Evolutionary conservation across 352 stramenopile genomes (phyloP).

Genomic region (Globisporangium barbulae): DNA sequence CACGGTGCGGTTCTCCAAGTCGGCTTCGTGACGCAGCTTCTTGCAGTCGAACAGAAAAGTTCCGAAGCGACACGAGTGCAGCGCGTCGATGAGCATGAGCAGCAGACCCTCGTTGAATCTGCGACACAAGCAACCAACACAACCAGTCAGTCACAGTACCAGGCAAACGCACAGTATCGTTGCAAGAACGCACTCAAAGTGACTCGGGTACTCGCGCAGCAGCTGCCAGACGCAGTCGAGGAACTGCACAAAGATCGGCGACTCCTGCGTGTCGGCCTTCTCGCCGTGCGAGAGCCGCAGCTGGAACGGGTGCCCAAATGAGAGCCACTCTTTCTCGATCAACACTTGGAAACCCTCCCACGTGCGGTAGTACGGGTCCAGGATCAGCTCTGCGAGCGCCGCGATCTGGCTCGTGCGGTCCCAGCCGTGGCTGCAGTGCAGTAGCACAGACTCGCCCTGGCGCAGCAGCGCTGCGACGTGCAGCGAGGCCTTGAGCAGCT

Average conservation of each 20-base stretch:
- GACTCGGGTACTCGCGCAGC: constrained; percentile 91
- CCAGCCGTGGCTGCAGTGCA: constrained; percentile 87
- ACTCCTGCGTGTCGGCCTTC: constrained; percentile 78
- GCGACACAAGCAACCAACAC: not conserved
- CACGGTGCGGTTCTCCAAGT: constrained; percentile 53
- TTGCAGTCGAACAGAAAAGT: constrained; percentile 98
- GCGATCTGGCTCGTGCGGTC: constrained; percentile 90
- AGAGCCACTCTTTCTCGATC: constrained; percentile 84
- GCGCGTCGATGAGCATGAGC: constrained; percentile 92
- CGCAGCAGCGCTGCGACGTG: constrained; percentile 91
- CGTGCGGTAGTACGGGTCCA: constrained; percentile 79
- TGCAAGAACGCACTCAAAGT: constrained; percentile 89
- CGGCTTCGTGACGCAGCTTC: constrained; percentile 59
- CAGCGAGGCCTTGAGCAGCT: constrained; percentile 91
- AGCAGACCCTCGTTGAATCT: constrained; percentile 94
- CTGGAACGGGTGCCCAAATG: constrained; percentile 82
- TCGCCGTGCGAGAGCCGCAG: constrained; percentile 72
- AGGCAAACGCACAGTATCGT: not conserved
- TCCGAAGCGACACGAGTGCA: constrained; percentile 97
- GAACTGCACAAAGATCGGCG: constrained; percentile 85
- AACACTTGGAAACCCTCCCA: constrained; percentile 79
- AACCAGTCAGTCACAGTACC: no score
- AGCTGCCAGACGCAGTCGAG: constrained; percentile 82
- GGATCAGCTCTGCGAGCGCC: constrained; percentile 59
- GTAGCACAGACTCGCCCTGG: constrained; percentile 72